Percentiles rank a stretch among this genome's conserved stretches.
phyloP scores from a whole-genome alignment of 2,329 filamentous ascomycete species.

The Cercospora berteroae region DNA sequence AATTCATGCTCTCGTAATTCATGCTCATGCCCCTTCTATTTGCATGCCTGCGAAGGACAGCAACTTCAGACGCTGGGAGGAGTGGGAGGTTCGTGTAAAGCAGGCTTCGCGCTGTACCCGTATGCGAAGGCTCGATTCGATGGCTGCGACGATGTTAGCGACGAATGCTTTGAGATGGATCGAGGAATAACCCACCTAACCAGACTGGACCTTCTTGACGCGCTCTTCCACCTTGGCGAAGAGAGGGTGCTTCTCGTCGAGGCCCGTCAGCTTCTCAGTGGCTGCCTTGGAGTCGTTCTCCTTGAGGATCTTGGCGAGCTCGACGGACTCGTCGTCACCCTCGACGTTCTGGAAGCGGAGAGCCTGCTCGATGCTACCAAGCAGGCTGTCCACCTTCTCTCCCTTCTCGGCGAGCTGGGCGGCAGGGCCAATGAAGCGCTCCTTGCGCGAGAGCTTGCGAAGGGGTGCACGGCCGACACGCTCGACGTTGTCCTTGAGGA shows the following conservation, averaged over 20 bases:
- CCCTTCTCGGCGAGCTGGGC: conserved; percentile 81
- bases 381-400: conserved; percentile 67
- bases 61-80: neutral
- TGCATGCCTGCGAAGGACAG: neutral
- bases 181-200: conserved; percentile 12
- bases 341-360: conserved; percentile 94
- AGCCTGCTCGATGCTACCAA: conserved; percentile 84
- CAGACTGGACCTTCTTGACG: conserved; percentile 74
- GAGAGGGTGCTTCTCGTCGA: conserved; percentile 73
- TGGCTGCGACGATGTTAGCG: neutral
- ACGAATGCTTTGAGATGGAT: neutral
- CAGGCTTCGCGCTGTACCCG: neutral
- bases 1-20: conserved; percentile 12
- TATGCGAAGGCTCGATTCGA: conserved; percentile 4
- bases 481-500: conserved; percentile 87
- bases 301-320: conserved; percentile 83
- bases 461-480: conserved; percentile 93
- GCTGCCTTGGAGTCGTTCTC: conserved; percentile 70
- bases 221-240: conserved; percentile 72
- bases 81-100: neutral
- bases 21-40: conserved; percentile 8
- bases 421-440: conserved; percentile 92
- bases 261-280: conserved; percentile 75
- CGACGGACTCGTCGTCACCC: conserved; percentile 82
- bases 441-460: conserved; percentile 89